These are phyloP conservation scores for Eutrema japonicum DNA, from an alignment of 345 rosid species.

Conservation along the genomic window DNA sequence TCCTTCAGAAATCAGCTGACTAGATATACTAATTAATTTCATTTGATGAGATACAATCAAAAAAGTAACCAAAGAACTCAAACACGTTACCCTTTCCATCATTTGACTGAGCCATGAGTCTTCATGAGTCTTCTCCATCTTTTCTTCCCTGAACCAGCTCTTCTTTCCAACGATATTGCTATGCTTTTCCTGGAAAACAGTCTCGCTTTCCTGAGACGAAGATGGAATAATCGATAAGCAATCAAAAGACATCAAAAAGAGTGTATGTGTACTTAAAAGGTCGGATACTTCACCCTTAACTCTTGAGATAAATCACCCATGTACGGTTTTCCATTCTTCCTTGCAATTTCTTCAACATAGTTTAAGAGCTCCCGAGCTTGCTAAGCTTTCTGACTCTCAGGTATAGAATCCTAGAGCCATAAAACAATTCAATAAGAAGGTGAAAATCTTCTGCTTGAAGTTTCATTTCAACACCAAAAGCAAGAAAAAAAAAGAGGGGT, in stretches of 20 bases:
- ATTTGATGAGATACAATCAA: no score
- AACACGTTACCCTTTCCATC: constrained; percentile 21
- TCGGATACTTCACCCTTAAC: constrained; percentile 47
- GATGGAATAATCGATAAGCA: background rate
- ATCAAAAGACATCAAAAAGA: background rate
- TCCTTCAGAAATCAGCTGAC: no score
- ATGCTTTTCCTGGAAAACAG: background rate
- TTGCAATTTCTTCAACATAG: constrained; percentile 51
- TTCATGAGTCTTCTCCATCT: background rate
- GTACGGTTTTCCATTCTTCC: constrained; percentile 65
- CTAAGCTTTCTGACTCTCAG: constrained; percentile 44
- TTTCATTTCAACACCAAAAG: background rate
- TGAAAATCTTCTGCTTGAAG: background rate
- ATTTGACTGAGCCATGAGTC: background rate
- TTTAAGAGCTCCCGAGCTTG: constrained; percentile 61
- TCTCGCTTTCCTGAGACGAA: background rate
- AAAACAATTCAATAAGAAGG: background rate
- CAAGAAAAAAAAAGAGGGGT: background rate
- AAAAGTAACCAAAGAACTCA: no score
- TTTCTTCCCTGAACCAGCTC: background rate
- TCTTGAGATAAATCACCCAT: constrained; percentile 61
- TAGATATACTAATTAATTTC: no score
- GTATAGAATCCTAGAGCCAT: background rate
- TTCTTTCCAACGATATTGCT: background rate
- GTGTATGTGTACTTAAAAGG: no score